phyloP scores from a whole-genome alignment of 2,329 filamentous ascomycete genomes.

The Exophiala sp. region DNA sequence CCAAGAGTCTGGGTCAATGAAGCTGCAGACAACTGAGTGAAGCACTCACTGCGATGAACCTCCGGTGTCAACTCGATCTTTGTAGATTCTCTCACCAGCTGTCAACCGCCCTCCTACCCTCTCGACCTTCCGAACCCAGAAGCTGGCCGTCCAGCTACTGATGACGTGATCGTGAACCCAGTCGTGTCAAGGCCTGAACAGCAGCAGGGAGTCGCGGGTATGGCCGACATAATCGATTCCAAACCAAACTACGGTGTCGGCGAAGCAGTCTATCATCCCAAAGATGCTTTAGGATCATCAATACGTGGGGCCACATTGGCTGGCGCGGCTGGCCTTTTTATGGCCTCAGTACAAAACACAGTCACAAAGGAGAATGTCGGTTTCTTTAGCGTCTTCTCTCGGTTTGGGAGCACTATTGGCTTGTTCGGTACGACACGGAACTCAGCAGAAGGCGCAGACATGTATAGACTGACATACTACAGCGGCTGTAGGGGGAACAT shows the following conservation, averaged over 20 bases:
- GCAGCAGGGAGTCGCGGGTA: slow-evolving; percentile 7
- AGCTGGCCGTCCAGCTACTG: slow-evolving; percentile 3
- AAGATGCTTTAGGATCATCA: slow-evolving; percentile 66
- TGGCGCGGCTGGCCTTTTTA: slow-evolving; percentile 61
- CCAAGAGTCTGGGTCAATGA: too few species aligned
- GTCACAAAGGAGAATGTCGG: slow-evolving; percentile 77
- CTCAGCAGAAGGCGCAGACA: not conserved
- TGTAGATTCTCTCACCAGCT: not conserved
- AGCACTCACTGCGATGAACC: not conserved
- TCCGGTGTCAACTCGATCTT: not conserved
- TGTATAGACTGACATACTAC: slow-evolving; percentile 21
- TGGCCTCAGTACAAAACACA: slow-evolving; percentile 79
- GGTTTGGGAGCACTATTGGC: slow-evolving; percentile 67
- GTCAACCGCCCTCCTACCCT: not conserved
- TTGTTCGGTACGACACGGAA: slow-evolving; percentile 52
- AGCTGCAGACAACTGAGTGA: too few species aligned
- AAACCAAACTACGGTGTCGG: slow-evolving; percentile 34
- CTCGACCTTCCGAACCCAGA: not conserved
- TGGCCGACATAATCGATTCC: slow-evolving; percentile 30
- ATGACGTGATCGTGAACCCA: slow-evolving; percentile 12
- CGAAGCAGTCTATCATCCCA: slow-evolving; percentile 56
- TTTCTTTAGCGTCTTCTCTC: slow-evolving; percentile 71
- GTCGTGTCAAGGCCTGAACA: slow-evolving; percentile 1
- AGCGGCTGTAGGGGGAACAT: slow-evolving; percentile 70
- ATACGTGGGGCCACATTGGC: slow-evolving; percentile 61